Base-by-base conservation (phyloP, 2,329 filamentous ascomycete species). In the Teratosphaeria viscida region DNA sequence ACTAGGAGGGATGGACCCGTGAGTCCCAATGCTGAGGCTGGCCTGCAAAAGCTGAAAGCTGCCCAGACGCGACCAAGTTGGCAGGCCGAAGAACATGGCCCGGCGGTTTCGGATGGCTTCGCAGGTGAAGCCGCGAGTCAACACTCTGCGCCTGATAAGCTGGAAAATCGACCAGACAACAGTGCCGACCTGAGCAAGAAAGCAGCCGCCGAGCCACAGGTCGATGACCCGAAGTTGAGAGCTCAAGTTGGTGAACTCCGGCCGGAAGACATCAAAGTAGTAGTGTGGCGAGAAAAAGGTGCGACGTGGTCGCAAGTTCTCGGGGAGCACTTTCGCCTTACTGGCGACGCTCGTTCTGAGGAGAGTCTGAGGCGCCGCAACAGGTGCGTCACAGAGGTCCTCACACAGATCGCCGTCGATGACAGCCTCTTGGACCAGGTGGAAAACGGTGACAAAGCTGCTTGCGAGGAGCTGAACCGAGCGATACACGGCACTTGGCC, bases 201-300 rank as follows among this genome's bases (percentile, higher is more conserved):
- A 16, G 16, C 43, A n/a, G n/a, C 43, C 5, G 11, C 39, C n/a
- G 43, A n/a, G 43, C 43, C 11, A 16, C 43, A 49, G n/a, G 43
- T 49, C 43, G n/a, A 49, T n/a, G 14, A 49, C n/a, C 43, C 43
- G 12, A 49, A n/a, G 43, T 16, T 49, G 43, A 49, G 43, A 19
- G 43, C 43, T n/a, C 43, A 49, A 19, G 43, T 49, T 19, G 43
- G 43, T 19, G 59, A 60, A 39, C 32, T 60, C 6, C 43, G n/a
- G 5, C 54, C 59, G 7, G 16, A 57, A 19, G 59, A 60, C 37
- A 47, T 55, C 55, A 43, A 55, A 52, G 8, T 60, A 7, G 19
- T 57, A 12, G 16, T 35, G 23, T 57, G 59, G 55, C 19, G 52
- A 35, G 49, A 29, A 26, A 53, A 34, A 16, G 52, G 52, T 16